Conservation (phyloP, 2,329 filamentous ascomycete genomes). For the Torrubiellomyces zombiae region DNA sequence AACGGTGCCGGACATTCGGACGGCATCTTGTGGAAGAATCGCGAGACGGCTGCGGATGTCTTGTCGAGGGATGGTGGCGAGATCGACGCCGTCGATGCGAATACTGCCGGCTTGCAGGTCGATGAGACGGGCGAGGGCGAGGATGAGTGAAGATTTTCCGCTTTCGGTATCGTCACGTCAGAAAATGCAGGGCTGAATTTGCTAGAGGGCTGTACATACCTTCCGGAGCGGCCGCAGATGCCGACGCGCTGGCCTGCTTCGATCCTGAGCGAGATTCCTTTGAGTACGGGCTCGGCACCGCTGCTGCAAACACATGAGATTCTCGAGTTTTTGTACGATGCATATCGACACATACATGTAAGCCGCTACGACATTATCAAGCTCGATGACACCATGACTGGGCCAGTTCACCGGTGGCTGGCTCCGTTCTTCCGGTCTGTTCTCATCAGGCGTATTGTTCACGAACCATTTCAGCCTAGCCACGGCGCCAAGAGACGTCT, state of each 20-base stretch:
- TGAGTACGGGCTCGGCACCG: constrained; percentile 5
- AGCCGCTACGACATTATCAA: constrained; percentile 11
- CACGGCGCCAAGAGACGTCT: constrained; percentile 19
- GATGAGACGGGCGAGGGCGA: constrained; percentile 29
- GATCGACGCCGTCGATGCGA: constrained; percentile 23
- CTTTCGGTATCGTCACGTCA: no score
- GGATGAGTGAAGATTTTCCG: constrained; percentile 32
- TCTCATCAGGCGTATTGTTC: constrained; percentile 11
- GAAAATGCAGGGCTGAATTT: neutral
- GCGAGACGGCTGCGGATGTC: constrained; percentile 24
- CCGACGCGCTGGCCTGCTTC: constrained; percentile 27
- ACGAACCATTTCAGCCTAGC: constrained; percentile 16
- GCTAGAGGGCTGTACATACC: constrained; percentile 2
- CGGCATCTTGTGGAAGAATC: constrained; percentile 31
- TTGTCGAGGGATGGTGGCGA: constrained; percentile 22
- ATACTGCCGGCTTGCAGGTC: constrained; percentile 22
- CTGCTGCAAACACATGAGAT: constrained; percentile 4
- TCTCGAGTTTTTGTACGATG: neutral
- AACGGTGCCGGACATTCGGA: constrained; percentile 26
- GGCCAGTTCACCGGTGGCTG: constrained; percentile 12
- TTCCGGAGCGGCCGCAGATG: constrained; percentile 32
- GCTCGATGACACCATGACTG: constrained; percentile 9
- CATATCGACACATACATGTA: constrained; percentile 10
- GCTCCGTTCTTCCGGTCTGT: constrained; percentile 4
- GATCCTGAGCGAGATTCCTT: constrained; percentile 7